Conservation (phyloP, 495 filamentous ascomycete genomes). For the Talaromyces proteolyticus region DNA sequence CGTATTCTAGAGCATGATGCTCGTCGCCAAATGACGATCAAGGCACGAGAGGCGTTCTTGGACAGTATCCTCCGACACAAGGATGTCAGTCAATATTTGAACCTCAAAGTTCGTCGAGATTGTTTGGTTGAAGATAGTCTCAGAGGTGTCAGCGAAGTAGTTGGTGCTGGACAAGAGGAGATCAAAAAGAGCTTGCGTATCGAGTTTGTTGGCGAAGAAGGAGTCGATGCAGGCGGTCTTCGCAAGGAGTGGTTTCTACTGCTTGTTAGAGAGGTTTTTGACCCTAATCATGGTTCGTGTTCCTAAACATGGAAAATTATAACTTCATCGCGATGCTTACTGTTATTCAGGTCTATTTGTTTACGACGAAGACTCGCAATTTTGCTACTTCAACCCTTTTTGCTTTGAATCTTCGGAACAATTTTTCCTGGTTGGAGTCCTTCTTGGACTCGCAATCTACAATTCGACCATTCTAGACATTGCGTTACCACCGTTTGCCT, state of each 20-base stretch:
- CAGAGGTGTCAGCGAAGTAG: conserved; percentile 78
- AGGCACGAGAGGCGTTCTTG: conserved; percentile 88
- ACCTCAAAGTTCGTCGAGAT: conserved; percentile 74
- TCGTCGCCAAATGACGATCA: conserved; percentile 83
- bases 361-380: conserved; percentile 91
- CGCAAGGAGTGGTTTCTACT: conserved; percentile 96
- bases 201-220: conserved; percentile 84
- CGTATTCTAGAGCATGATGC: conserved; percentile 89
- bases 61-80: conserved; percentile 73
- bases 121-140: conserved; percentile 91
- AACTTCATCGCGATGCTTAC: neutral
- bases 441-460: conserved; percentile 90
- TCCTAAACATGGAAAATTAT: neutral
- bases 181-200: conserved; percentile 91
- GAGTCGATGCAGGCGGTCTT: conserved; percentile 85
- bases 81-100: conserved; percentile 72
- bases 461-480: conserved; percentile 95
- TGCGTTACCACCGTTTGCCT: conserved; percentile 86
- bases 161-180: conserved; percentile 77
- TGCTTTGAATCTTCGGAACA: conserved; percentile 92
- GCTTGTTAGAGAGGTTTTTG: conserved; percentile 86
- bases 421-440: conserved; percentile 83
- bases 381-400: conserved; percentile 93
- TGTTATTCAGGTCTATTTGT: conserved; percentile 65
- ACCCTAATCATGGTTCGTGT: conserved; percentile 77